A percentile compares a stretch with the other conserved stretches of the same genome.
These are phyloP conservation scores for Alternaria ventricosa DNA, from an alignment of 2,329 filamentous ascomycete species.

Conservation along the genomic window DNA sequence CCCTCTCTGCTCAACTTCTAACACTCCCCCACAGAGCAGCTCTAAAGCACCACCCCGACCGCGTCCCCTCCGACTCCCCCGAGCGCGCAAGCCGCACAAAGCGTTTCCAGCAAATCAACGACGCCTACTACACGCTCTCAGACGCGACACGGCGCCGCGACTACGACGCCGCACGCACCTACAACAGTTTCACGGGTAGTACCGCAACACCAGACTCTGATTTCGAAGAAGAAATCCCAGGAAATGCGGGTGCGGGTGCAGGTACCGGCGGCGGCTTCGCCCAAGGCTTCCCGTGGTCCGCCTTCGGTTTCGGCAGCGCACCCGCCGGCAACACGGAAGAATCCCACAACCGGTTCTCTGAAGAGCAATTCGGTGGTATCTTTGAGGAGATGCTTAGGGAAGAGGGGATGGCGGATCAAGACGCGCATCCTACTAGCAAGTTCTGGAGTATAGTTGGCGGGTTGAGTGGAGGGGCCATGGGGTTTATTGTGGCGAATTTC, in stretches of 20 bases:
- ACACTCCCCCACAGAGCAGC: slow-evolving; percentile 66
- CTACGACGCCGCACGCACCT: slow-evolving; percentile 77
- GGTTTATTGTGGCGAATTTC: slow-evolving; percentile 94
- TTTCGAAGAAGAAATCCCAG: slow-evolving; percentile 60
- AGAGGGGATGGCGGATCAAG: slow-evolving; percentile 72
- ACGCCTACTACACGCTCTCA: slow-evolving; percentile 90
- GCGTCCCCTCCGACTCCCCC: slow-evolving; percentile 81
- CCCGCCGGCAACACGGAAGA: slow-evolving; percentile 54
- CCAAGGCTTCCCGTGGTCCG: slow-evolving; percentile 77
- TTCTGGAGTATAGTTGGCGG: slow-evolving; percentile 91
- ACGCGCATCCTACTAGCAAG: slow-evolving; percentile 67
- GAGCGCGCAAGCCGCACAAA: slow-evolving; percentile 83
- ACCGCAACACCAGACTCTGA: slow-evolving; percentile 54
- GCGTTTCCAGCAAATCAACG: slow-evolving; percentile 89
- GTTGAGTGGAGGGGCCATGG: slow-evolving; percentile 84
- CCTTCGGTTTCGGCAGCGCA: slow-evolving; percentile 64
- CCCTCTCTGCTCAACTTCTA: slow-evolving; percentile 1
- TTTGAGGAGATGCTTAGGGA: slow-evolving; percentile 63
- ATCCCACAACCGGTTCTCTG: slow-evolving; percentile 64
- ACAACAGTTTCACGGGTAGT: slow-evolving; percentile 56
- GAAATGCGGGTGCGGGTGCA: neutral
- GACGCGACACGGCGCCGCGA: slow-evolving; percentile 78
- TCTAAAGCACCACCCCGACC: slow-evolving; percentile 91
- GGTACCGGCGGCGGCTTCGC: slow-evolving; percentile 17
- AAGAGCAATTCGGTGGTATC: slow-evolving; percentile 82